Percentiles rank a stretch among this genome's conserved stretches.
These are phyloP conservation scores for Fragilariopsis cylindrus DNA, from an alignment of 108 stramenopile genomes.

Conservation along the genomic window DNA sequence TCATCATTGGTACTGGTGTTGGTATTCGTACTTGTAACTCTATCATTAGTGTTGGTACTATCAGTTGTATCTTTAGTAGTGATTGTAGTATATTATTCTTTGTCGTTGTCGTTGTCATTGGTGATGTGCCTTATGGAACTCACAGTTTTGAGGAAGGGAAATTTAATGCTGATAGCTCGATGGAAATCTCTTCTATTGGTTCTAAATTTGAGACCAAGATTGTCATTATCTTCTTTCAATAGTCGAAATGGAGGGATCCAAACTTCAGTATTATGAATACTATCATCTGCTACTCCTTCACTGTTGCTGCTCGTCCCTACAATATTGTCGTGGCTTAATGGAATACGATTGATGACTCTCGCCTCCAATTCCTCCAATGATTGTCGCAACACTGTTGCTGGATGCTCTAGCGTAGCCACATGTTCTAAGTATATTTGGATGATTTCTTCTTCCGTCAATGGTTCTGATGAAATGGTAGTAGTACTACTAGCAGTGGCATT, in stretches of 20 bases:
- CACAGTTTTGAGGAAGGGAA: constrained; percentile 40
- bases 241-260: constrained; percentile 30
- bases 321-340: not conserved
- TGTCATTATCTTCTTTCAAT: not conserved
- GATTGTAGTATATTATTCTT: not conserved
- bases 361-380: not conserved
- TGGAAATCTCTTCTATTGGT: constrained; percentile 36
- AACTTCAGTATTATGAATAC: constrained; percentile 2
- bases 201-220: not conserved
- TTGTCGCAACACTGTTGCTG: not conserved
- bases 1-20: constrained; percentile 8
- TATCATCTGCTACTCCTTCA: not conserved
- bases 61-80: too few relatives aligned
- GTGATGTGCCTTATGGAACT: constrained; percentile 9
- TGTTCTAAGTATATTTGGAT: not conserved
- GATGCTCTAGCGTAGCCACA: constrained; percentile 7
- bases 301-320: not conserved
- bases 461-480: not conserved
- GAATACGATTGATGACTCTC: constrained; percentile 2
- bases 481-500: not conserved
- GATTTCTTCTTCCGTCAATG: not conserved
- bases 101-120: constrained; percentile 5
- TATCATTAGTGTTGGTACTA: too few relatives aligned
- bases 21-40: too few relatives aligned
- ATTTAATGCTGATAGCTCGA: constrained; percentile 27